phyloP scores from a whole-genome alignment of 1,284 basidiomycete genomes.

The Cryptococcus sp. region DNA sequence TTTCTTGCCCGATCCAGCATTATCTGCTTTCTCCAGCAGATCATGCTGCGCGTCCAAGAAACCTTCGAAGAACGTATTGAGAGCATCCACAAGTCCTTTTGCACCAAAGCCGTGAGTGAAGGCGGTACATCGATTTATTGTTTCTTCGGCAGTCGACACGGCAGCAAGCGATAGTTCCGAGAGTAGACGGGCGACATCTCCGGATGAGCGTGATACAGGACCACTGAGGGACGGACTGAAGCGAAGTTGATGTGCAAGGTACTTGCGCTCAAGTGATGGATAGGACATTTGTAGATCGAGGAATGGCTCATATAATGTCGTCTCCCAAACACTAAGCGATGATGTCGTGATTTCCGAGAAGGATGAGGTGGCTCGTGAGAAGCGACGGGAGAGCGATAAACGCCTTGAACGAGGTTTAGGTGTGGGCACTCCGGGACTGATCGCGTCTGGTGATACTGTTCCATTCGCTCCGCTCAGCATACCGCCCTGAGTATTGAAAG shows the following conservation, averaged over 20 bases:
- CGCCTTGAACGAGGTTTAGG: conserved; percentile 5
- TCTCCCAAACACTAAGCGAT: conserved; percentile 61
- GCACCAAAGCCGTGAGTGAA: conserved; percentile 86
- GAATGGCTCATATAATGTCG: conserved; percentile 85
- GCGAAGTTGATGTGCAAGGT: conserved; percentile 59
- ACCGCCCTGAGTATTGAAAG: conserved; percentile 34
- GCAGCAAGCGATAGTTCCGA: conserved; percentile 67
- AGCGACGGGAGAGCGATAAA: conserved; percentile 27
- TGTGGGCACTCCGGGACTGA: not conserved
- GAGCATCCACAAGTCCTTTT: conserved; percentile 63
- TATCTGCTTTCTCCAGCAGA: conserved; percentile 13
- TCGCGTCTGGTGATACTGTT: not conserved
- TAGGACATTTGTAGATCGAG: conserved; percentile 83
- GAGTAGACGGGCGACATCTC: conserved; percentile 62
- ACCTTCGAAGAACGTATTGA: conserved; percentile 64
- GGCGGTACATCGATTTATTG: conserved; percentile 63
- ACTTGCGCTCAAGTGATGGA: conserved; percentile 64
- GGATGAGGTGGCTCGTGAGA: conserved; percentile 27
- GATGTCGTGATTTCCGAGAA: conserved; percentile 10
- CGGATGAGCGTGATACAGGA: conserved; percentile 25
- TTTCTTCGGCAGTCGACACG: conserved; percentile 72
- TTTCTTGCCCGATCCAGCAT: conserved; percentile 9
- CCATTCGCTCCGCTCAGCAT: conserved; percentile 15
- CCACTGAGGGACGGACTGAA: conserved; percentile 49
- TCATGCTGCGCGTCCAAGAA: conserved; percentile 64